Evolutionary conservation across 257 asterid genomes (phyloP), one percentile per base, ranked within the genome.

Genomic region (Fraxinus americana): DNA sequence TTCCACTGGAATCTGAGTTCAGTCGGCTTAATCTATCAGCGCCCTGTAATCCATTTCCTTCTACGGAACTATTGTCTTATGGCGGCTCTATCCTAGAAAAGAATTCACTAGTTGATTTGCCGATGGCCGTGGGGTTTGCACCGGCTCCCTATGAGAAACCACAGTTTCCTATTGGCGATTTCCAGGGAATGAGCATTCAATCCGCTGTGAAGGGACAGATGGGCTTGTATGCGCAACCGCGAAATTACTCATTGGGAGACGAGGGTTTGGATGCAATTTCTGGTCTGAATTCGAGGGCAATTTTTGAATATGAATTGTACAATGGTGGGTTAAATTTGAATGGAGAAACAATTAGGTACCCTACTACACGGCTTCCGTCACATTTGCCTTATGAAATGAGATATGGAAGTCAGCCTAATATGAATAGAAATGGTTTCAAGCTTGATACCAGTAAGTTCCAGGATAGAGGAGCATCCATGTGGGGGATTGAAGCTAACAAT

Each of bases 121-220:
- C 59, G 30, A 14, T 16, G 13, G 73, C 57, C 19, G 43, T 59
- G 19, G 29, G n/a, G 35, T 65, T 68, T 61, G 25, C 68, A 10
- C 67, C 77, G 9, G 1, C 38, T 16, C n/a, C 87, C 1, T 71
- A 63, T 72, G 27, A 65, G 17, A 75, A 29, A 25, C 5, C 52
- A 10, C 75, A n/a, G 2, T 52, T 71, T 14, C 5, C 52, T 7
- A 61, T 73, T 35, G 73, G 68, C 5, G 82, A 78, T 35, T 14
- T 86, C 6, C 81, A 75, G n/a, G 80, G 85, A 38, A 54, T 81
- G 86, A 80, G 92, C 76, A 74, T 75, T 66, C 85, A 85, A 70
- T 83, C 85, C 0, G 91, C 88, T 0, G 88, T 83, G 0, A 76
- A 77, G 13, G 87, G 80, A 16, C 86, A 78, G 29, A 29, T 73